These are phyloP conservation scores for Aspergillus eucalypticola DNA, from an alignment of 2,329 filamentous ascomycete species.

Conservation along the genomic window DNA sequence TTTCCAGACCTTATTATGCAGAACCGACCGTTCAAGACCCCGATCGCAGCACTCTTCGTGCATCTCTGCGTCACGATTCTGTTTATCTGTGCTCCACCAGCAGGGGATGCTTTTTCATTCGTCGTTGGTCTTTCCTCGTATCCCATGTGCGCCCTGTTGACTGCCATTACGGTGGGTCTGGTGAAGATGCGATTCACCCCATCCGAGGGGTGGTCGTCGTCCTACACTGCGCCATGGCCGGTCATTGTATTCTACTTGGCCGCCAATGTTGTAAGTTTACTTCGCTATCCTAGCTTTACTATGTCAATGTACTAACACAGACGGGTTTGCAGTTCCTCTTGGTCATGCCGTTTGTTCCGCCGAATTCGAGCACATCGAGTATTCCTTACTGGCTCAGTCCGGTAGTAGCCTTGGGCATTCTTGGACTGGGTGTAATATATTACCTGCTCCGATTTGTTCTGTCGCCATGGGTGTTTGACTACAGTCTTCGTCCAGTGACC, in stretches of 20 bases:
- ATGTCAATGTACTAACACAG: background rate
- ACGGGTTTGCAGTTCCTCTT: constrained; percentile 17
- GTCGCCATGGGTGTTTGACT: constrained; percentile 18
- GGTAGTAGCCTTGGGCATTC: constrained; percentile 19
- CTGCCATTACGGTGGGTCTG: constrained; percentile 19
- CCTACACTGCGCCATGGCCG: constrained; percentile 20
- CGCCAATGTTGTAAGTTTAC: constrained; percentile 18
- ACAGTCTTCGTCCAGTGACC: constrained; percentile 12
- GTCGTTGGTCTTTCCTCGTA: constrained; percentile 24
- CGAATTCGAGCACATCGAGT: constrained; percentile 15
- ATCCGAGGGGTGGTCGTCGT: constrained; percentile 12
- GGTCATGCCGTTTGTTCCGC: constrained; percentile 24
- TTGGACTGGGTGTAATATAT: constrained; percentile 19
- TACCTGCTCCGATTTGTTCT: constrained; percentile 17
- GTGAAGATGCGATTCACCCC: constrained; percentile 19
- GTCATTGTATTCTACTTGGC: constrained; percentile 21
- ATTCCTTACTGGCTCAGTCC: constrained; percentile 23
- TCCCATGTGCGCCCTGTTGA: constrained; percentile 20
- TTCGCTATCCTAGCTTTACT: background rate
- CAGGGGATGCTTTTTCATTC: constrained; percentile 27
- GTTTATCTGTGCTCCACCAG: constrained; percentile 27
- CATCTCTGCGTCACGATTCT: constrained; percentile 23
- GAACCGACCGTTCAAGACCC: constrained; percentile 25
- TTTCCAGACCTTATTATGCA: constrained; percentile 27
- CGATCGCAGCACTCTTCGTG: constrained; percentile 16